Evolutionary conservation across 192 early-diverging fungal species (phyloP).

Genomic region (Coemansia sp.): DNA sequence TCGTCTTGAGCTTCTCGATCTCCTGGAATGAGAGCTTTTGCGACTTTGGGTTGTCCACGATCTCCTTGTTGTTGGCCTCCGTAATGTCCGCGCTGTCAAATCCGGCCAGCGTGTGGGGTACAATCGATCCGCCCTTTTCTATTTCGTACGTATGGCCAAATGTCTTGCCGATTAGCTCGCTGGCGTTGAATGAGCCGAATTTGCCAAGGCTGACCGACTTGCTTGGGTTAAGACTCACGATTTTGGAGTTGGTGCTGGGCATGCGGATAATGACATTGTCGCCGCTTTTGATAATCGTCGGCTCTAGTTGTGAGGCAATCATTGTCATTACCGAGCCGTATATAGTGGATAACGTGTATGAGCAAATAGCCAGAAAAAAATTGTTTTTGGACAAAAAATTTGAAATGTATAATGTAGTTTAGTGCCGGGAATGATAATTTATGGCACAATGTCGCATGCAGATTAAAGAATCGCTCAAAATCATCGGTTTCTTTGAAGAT

Average conservation of each 20-base stretch:
- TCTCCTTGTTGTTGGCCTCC: constrained; percentile 78
- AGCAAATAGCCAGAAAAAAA: neutral
- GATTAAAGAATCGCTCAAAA: no score
- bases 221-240: constrained; percentile 65
- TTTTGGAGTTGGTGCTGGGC: constrained; percentile 84
- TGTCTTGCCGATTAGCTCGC: constrained; percentile 77
- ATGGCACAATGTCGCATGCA: neutral
- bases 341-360: neutral
- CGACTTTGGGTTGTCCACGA: constrained; percentile 68
- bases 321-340: neutral
- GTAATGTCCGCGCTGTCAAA: constrained; percentile 66
- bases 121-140: constrained; percentile 56
- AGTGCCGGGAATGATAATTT: neutral
- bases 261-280: constrained; percentile 75
- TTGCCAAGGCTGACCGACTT: constrained; percentile 76
- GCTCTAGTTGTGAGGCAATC: constrained; percentile 27
- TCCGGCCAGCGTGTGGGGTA: constrained; percentile 27
- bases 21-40: constrained; percentile 82
- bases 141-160: constrained; percentile 88
- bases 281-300: constrained; percentile 54
- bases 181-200: constrained; percentile 82
- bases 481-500: no score
- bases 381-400: neutral
- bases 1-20: constrained; percentile 78
- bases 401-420: neutral